Evolutionary conservation across 2,329 filamentous ascomycete species (phyloP).

Genomic region (Fusarium sp.): DNA sequence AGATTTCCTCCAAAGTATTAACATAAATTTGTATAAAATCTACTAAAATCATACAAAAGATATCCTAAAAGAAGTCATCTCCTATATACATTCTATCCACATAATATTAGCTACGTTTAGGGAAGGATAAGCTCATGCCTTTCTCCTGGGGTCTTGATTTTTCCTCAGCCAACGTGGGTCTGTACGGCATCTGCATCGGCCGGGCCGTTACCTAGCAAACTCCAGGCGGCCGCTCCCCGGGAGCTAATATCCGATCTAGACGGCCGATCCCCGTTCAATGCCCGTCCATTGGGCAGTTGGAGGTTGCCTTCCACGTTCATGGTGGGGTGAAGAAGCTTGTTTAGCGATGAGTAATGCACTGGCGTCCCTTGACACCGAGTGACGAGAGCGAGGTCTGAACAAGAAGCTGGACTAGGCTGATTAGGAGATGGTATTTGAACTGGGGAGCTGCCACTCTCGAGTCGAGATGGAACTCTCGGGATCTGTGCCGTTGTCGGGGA

Average conservation of each 20-base stretch:
- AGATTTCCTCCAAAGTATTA: background rate
- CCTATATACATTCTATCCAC: background rate
- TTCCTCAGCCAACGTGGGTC: background rate
- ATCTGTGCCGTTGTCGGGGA: background rate
- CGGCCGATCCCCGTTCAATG: background rate
- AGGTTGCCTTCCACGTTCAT: background rate
- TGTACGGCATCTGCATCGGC: background rate
- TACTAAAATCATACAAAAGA: background rate
- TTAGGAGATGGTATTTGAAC: constrained; percentile 16
- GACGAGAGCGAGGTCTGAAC: background rate
- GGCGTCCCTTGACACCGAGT: constrained; percentile 1
- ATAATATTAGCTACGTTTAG: background rate
- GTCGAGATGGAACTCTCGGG: background rate
- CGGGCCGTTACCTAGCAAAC: background rate
- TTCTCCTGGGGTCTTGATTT: background rate
- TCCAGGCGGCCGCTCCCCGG: background rate
- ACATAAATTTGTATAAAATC: background rate
- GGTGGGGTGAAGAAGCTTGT: background rate
- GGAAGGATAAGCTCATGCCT: background rate
- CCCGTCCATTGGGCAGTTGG: background rate
- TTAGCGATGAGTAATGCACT: constrained; percentile 13
- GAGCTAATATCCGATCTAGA: constrained; percentile 1
- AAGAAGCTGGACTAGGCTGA: background rate
- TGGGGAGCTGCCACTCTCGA: background rate
- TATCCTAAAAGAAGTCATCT: background rate